These are phyloP conservation scores for Microbotryum violaceum DNA, from an alignment of 1,284 basidiomycete genomes.

Conservation along the genomic window DNA sequence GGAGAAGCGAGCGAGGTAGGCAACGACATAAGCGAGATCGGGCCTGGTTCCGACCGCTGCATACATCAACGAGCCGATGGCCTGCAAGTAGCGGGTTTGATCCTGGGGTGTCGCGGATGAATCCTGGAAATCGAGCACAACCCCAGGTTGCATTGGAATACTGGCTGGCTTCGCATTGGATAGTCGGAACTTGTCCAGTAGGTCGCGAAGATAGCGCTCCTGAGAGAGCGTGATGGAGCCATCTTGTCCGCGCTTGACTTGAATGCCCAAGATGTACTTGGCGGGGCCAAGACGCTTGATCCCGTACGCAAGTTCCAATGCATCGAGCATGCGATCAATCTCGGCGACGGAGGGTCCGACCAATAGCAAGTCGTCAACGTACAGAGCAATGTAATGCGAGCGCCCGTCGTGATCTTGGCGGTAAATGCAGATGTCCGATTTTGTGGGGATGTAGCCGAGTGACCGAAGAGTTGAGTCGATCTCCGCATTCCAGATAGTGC, in stretches of 20 bases:
- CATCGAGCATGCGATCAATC: conserved; percentile 33
- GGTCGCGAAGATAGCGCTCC: conserved; percentile 39
- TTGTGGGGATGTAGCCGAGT: conserved; percentile 36
- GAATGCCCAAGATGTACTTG: conserved; percentile 41
- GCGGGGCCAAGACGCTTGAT: conserved; percentile 40
- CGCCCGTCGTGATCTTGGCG: background rate
- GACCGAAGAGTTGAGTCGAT: conserved; percentile 32
- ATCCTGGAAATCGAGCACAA: background rate
- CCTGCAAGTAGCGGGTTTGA: conserved; percentile 4
- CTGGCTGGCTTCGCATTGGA: conserved; percentile 36
- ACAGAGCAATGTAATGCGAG: conserved; percentile 33
- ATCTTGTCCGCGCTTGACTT: conserved; percentile 39
- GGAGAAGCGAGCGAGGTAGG: too few relatives aligned
- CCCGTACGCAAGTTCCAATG: conserved; percentile 35
- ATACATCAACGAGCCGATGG: too few relatives aligned
- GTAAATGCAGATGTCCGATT: conserved; percentile 34
- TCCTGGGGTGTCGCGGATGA: background rate
- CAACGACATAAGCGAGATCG: too few relatives aligned
- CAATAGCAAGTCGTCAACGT: conserved; percentile 41
- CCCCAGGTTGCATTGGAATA: conserved; percentile 9
- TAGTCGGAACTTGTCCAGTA: conserved; percentile 41
- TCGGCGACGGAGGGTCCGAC: conserved; percentile 23
- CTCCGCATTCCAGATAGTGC: conserved; percentile 40
- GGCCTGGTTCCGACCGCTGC: too few relatives aligned
- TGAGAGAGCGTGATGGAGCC: conserved; percentile 40